A percentile compares a stretch with the other conserved stretches of the same genome.
Evolutionary conservation across 1,284 basidiomycete genomes (phyloP).

Genomic region (Gymnopus androsaceus): DNA sequence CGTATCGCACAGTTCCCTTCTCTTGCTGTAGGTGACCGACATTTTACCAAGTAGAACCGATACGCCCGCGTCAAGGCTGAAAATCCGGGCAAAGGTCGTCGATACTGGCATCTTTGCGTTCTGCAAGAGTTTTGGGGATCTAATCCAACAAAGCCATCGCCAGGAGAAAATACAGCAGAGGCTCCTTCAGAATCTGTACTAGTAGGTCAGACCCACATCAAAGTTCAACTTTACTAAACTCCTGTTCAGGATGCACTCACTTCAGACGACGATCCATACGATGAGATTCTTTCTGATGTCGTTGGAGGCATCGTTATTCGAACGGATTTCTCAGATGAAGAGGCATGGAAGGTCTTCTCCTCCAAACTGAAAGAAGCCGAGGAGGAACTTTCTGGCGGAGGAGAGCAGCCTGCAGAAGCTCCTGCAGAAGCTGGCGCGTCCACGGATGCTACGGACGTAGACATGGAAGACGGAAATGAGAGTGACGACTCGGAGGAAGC

Average conservation of each 20-base stretch:
- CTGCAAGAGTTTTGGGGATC: constrained; percentile 43
- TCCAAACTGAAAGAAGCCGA: constrained; percentile 52
- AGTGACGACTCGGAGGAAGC: constrained; percentile 35
- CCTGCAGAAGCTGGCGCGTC: constrained; percentile 16
- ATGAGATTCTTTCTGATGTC: constrained; percentile 33
- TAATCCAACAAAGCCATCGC: constrained; percentile 19
- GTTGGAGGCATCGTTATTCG: constrained; percentile 62
- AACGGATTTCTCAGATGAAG: constrained; percentile 67
- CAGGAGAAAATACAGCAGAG: not conserved
- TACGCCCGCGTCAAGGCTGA: constrained; percentile 31
- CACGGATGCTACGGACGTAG: constrained; percentile 20
- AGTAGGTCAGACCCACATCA: not conserved
- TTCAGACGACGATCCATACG: constrained; percentile 51
- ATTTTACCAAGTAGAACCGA: constrained; percentile 6
- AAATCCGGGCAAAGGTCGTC: constrained; percentile 41
- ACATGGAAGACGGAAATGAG: constrained; percentile 34
- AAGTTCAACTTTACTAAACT: constrained; percentile 17
- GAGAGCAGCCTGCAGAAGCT: constrained; percentile 18
- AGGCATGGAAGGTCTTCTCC: constrained; percentile 61
- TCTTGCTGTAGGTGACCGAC: not conserved
- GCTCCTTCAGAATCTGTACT: constrained; percentile 1
- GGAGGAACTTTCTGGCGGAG: constrained; percentile 41
- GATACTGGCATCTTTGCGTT: constrained; percentile 41
- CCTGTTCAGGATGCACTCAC: constrained; percentile 37
- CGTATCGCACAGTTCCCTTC: not conserved